Conservation (phyloP, 192 early-diverging fungal genomes). For the Kickxella alabastrina region DNA sequence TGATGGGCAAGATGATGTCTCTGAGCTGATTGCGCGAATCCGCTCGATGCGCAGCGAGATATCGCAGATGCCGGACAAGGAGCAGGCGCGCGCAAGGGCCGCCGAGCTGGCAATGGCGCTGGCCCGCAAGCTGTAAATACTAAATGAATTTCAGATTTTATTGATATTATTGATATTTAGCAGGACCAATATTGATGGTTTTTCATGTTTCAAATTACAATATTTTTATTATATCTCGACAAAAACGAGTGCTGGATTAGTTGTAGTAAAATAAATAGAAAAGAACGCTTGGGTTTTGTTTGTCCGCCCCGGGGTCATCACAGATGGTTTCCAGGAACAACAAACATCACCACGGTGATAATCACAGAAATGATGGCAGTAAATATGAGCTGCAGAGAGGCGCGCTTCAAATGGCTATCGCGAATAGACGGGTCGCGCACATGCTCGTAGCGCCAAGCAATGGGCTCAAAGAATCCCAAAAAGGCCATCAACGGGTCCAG, state of each 20-base stretch:
- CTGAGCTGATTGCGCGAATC: constrained; percentile 16
- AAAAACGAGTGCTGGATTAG: not conserved
- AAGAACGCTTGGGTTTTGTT: too few relatives aligned
- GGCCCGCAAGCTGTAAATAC: constrained; percentile 3
- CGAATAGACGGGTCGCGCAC: constrained; percentile 28
- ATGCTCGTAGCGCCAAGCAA: constrained; percentile 30
- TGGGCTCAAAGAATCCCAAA: constrained; percentile 33
- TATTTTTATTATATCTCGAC: not conserved
- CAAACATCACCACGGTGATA: constrained; percentile 37
- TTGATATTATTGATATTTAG: too few relatives aligned
- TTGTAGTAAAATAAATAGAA: too few relatives aligned
- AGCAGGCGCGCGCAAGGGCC: constrained; percentile 26
- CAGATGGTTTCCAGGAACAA: constrained; percentile 46
- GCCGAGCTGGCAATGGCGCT: constrained; percentile 46
- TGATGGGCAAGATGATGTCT: constrained; percentile 15
- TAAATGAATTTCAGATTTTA: too few relatives aligned
- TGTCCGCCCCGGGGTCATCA: too few relatives aligned
- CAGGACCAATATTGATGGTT: too few relatives aligned
- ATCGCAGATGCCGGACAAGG: constrained; percentile 17
- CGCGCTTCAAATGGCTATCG: constrained; percentile 36
- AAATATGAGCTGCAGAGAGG: constrained; percentile 22
- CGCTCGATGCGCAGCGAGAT: constrained; percentile 25
- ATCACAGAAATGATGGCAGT: constrained; percentile 26
- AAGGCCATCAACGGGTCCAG: constrained; percentile 46
- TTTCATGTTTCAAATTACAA: not conserved